These are phyloP conservation scores for Cladophialophora carrionii DNA, from an alignment of 2,329 filamentous ascomycete species.

Conservation along the genomic window DNA sequence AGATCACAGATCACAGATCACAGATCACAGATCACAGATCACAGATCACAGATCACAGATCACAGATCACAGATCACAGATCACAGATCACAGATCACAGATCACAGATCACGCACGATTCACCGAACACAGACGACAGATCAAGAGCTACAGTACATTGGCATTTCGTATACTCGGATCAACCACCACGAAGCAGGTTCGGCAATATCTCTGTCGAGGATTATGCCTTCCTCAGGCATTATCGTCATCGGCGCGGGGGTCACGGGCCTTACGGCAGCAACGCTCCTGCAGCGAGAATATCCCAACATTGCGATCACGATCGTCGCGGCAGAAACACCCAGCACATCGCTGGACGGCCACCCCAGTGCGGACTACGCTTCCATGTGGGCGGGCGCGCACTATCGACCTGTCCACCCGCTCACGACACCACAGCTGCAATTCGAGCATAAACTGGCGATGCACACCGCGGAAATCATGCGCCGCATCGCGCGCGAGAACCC, in stretches of 20 bases:
- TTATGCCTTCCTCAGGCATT: slow-evolving; percentile 16
- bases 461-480: slow-evolving; percentile 48
- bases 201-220: not conserved
- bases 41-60: too few species aligned
- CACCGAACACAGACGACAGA: not conserved
- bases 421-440: slow-evolving; percentile 43
- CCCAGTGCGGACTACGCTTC: slow-evolving; percentile 51
- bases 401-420: slow-evolving; percentile 49
- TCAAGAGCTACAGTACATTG: not conserved
- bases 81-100: not conserved
- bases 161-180: not conserved
- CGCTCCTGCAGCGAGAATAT: slow-evolving; percentile 38
- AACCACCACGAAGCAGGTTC: not conserved
- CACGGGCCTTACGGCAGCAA: slow-evolving; percentile 35
- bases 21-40: not conserved
- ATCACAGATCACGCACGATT: not conserved
- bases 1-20: not conserved
- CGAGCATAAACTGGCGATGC: slow-evolving; percentile 45
- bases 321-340: slow-evolving; percentile 48
- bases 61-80: not conserved
- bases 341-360: slow-evolving; percentile 29
- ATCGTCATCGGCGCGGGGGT: slow-evolving; percentile 38
- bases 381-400: slow-evolving; percentile 54
- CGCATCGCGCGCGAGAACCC: slow-evolving; percentile 43
- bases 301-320: slow-evolving; percentile 47